Evolutionary conservation across 1,284 basidiomycete genomes (phyloP), one percentile per base, ranked within the genome.

Genomic region (Termitomyces sp.): DNA sequence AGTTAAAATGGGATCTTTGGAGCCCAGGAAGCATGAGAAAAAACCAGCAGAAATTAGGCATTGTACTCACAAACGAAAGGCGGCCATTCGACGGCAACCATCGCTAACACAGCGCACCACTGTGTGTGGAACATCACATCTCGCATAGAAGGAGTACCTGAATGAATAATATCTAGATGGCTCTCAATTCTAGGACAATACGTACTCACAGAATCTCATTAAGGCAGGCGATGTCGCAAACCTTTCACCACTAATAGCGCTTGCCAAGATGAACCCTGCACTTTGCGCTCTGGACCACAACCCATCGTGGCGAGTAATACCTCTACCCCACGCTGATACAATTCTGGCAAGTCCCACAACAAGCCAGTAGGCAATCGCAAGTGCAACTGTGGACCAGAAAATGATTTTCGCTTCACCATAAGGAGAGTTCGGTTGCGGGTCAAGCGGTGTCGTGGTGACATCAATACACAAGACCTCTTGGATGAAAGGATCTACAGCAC

Each of bases 1-100:
- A 5, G 87, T 82, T 40, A 96, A 77, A 46, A 96, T 76, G 13
- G 94, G 92, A 70, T 97, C 92, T 94, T 59, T 56, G 47, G 52
- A 50, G 61, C 8, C 50, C 36, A 54, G 21, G 61, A 41, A 39
- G 57, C 56, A 61, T 36, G 50, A 39, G 30, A 36, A 40, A 5
- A 9, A 19, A 10, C 34, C 26, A 9, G 6, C 15, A 15, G 17
- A 45, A 17, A 51, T 41, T 3, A 33, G 34, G 13, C 19, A 46
- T n/a, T 33, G 38, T 41, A 80, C 86, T 65, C 66, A 92, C 94
- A 98, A 56, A 89, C 81, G 70, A 95, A 98, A 12, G 80, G 75
- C 1, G 96, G 95, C 95, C 95, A 99, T 65, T 92, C 79, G 28
- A 98, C 93, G 28, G 93, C 90, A 49, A 98, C 84, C 90, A 97